These are phyloP conservation scores for Diaporthe sp. DNA, from an alignment of 2,329 filamentous ascomycete species.

Conservation along the genomic window DNA sequence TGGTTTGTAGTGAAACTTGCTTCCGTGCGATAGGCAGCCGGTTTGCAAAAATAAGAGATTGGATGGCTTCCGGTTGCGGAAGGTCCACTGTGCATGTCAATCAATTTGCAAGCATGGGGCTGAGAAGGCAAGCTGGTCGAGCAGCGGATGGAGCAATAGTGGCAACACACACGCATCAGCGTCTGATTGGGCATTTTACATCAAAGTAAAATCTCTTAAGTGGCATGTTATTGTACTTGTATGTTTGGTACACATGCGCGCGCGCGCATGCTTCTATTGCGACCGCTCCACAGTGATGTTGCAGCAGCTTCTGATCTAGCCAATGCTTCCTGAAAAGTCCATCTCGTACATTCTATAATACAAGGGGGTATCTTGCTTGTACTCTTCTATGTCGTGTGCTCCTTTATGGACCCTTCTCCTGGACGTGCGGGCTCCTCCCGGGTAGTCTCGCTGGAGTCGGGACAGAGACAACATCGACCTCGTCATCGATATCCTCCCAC, in stretches of 20 bases:
- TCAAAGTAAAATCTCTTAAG: neutral
- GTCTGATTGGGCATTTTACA: neutral
- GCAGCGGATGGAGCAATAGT: neutral
- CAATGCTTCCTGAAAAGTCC: neutral
- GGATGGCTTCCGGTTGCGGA: too few relatives aligned
- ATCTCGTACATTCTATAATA: slow-evolving; percentile 10
- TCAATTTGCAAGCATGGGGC: neutral
- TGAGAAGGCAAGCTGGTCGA: neutral
- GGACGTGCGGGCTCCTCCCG: neutral
- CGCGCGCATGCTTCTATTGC: neutral
- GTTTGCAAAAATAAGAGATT: too few relatives aligned
- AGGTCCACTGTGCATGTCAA: neutral
- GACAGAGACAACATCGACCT: slow-evolving; percentile 55
- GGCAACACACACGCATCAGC: neutral
- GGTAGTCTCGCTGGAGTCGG: slow-evolving; percentile 40
- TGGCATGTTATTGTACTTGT: neutral
- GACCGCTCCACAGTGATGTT: neutral
- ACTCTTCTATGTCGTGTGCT: neutral
- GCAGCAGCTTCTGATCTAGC: neutral
- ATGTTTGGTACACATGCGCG: neutral
- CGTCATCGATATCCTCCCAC: slow-evolving; percentile 71
- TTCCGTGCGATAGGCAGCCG: neutral
- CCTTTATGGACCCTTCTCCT: neutral
- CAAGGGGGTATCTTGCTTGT: slow-evolving; percentile 14
- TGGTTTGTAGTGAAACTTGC: neutral